Base-by-base conservation (phyloP, 805 yeast species). In the Tanozyma kutaoensis region DNA sequence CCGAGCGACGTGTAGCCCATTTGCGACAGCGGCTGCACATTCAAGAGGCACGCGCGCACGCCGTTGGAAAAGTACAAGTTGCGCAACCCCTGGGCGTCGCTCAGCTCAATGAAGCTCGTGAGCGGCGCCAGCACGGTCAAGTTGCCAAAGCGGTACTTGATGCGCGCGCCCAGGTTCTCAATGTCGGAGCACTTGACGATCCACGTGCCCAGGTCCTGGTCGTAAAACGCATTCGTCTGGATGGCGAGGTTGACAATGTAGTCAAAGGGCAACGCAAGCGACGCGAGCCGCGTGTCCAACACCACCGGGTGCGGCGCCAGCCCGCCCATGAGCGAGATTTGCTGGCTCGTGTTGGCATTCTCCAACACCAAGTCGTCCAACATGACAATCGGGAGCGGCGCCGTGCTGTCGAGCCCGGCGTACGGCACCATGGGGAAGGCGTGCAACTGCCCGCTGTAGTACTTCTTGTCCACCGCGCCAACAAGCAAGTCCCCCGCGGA, bases 161-260 rank as follows among this genome's bases (percentile, higher is more conserved):
- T 29, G 0, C 62, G 50, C 2, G 81, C 84, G 14, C 62, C 47
- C 7, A 62, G 38, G 4, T 48, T 39, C 1, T 58, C 62, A 11
- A 76, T 50, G 18, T 41, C 37, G 9, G 63, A 50, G 51, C 91
- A 79, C 31, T 66, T 65, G 10, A 75, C 74, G 11, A 76, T 39
- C 88, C 88, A 79, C 12, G 62, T 40, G 14, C 52, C 55, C 5
- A 58, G 40, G 5, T 55, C 52, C 4, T 50, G 45, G 3, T 66
- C 60, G 42, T 69, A 79, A 35, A 60, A 66, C 0, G 88, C 88
- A 40, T 74, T 73, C 22, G 75, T 52, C 47, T 79, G 86, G 15
- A 77, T 58, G 0, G 86, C 82, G 17, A 79, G 48, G 37, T 67
- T 69, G 27, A 78, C 58, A 23, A 79, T 52, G 4, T 69, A 43